phyloP scores from a whole-genome alignment of 257 asterid genomes.

The Mentha longifolia region DNA sequence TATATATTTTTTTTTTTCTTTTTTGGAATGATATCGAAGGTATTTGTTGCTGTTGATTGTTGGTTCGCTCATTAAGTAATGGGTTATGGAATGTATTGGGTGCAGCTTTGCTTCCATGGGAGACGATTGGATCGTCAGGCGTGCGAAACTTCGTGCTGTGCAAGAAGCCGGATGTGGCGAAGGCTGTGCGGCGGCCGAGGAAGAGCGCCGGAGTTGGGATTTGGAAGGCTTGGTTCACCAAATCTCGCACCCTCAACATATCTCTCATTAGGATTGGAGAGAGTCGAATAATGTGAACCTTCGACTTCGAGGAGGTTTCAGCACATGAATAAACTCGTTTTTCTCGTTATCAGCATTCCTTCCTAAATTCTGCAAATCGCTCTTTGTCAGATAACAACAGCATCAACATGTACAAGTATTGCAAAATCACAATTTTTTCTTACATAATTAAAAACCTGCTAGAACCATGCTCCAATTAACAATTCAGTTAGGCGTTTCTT shows the following conservation, averaged over 20 bases:
- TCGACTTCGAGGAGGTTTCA: background rate
- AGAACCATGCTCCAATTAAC: too few species aligned
- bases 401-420: too few species aligned
- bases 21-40: background rate
- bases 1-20: background rate
- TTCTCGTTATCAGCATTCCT: too few species aligned
- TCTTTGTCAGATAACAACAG: too few species aligned
- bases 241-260: slow-evolving; percentile 60
- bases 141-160: slow-evolving; percentile 72
- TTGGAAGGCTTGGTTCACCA: slow-evolving; percentile 77
- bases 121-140: slow-evolving; percentile 74
- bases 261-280: slow-evolving; percentile 51
- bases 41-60: too few species aligned
- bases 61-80: background rate
- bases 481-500: too few species aligned
- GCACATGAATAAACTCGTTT: slow-evolving; percentile 14
- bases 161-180: slow-evolving; percentile 62
- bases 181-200: slow-evolving; percentile 34
- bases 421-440: too few species aligned
- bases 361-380: too few species aligned
- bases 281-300: slow-evolving; percentile 2
- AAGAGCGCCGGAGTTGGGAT: slow-evolving; percentile 48
- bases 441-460: too few species aligned
- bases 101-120: slow-evolving; percentile 79
- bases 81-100: too few species aligned